Percentiles rank a stretch among this genome's conserved stretches.
Conservation (phyloP, 352 stramenopile genomes). For the Blastocystis sp. region DNA sequence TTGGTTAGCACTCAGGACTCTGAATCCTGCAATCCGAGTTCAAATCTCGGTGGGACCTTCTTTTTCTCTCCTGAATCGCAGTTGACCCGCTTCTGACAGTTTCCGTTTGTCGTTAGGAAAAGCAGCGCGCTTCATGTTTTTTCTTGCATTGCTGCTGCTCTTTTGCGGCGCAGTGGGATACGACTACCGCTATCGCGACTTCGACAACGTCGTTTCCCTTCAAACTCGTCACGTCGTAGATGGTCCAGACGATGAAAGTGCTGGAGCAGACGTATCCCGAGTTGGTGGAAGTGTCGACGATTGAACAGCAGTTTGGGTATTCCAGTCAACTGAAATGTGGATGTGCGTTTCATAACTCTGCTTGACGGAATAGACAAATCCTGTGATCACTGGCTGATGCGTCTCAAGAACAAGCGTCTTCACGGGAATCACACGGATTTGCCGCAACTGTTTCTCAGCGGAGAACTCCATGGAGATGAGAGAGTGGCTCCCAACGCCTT, state of each 20-base stretch:
- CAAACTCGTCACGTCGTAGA: constrained; percentile 14
- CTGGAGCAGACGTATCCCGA: constrained; percentile 19
- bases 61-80: neutral
- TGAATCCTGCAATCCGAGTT: constrained; percentile 74
- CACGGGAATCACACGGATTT: neutral
- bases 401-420: constrained; percentile 44
- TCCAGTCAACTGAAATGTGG: constrained; percentile 11
- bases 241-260: constrained; percentile 20
- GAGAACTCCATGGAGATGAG: constrained; percentile 71
- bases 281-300: constrained; percentile 29
- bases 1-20: constrained; percentile 74
- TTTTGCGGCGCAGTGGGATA: too few species aligned
- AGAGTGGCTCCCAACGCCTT: constrained; percentile 53
- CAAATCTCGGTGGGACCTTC: constrained; percentile 74
- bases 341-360: neutral
- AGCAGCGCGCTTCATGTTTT: neutral
- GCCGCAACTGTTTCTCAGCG: constrained; percentile 70
- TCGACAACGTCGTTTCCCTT: neutral
- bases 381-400: constrained; percentile 62
- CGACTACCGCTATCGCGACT: neutral
- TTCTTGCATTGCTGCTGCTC: neutral
- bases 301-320: constrained; percentile 27
- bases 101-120: neutral
- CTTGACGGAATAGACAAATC: neutral
- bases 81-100: too few species aligned